Conservation (phyloP, 2,329 filamentous ascomycete species). For the Phialophora tarda region DNA sequence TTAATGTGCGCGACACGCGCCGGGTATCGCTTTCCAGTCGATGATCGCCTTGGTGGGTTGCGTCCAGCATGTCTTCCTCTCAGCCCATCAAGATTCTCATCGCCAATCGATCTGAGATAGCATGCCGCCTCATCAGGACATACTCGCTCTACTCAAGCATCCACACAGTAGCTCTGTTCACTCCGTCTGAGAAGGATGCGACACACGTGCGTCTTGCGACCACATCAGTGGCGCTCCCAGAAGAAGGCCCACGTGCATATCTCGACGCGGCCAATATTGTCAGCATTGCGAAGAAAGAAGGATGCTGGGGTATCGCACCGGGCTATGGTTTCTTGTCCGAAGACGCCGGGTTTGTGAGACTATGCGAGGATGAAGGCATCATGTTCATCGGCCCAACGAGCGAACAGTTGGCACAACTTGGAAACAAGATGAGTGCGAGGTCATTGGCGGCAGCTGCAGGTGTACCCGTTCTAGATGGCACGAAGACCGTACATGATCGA, state of each 20-base stretch:
- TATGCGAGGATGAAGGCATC: conserved; percentile 90
- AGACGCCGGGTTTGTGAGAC: conserved; percentile 92
- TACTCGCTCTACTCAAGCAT: conserved; percentile 90
- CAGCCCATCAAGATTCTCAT: conserved; percentile 98
- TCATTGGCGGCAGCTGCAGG: conserved; percentile 86
- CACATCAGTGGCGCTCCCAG: conserved; percentile 97
- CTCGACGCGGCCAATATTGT: conserved; percentile 96
- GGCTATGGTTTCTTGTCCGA: conserved; percentile 98
- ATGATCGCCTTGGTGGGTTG: conserved; percentile 24
- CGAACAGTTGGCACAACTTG: conserved; percentile 88
- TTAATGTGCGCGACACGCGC: conserved; percentile 26
- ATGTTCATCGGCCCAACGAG: conserved; percentile 94
- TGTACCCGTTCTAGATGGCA: conserved; percentile 91
- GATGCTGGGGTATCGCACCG: conserved; percentile 95
- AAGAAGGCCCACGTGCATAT: conserved; percentile 93
- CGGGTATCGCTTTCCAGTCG: conserved; percentile 27
- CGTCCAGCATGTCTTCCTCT: conserved; percentile 31
- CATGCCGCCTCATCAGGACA: conserved; percentile 87
- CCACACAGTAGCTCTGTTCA: conserved; percentile 64
- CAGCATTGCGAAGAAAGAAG: conserved; percentile 94
- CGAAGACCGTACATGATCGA: conserved; percentile 84
- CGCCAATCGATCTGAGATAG: conserved; percentile 98
- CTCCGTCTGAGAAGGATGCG: conserved; percentile 95
- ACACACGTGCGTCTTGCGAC: conserved; percentile 99
- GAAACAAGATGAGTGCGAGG: conserved; percentile 97